Evolutionary conservation across 73 alveolate genomes (phyloP).

Genomic region (Stentor coeruleus): DNA sequence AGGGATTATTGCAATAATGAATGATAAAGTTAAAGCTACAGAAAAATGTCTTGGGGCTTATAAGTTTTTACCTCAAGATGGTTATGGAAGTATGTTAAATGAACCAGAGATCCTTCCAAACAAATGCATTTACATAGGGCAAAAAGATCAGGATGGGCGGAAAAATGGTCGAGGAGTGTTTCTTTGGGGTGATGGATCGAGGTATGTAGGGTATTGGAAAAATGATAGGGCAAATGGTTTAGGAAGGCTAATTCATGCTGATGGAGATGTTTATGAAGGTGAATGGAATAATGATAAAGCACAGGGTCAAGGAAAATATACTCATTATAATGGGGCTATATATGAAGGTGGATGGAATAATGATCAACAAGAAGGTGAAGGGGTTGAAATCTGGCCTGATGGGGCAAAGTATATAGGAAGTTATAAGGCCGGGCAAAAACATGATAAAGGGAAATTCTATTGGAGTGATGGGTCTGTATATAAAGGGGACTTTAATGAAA

Average conservation of each 20-base stretch:
- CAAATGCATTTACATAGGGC: too few species aligned
- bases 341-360: constrained; percentile 35
- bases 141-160: too few species aligned
- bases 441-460: constrained; percentile 54
- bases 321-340: constrained; percentile 33
- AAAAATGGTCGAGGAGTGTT: too few species aligned
- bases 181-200: too few species aligned
- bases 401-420: constrained; percentile 53
- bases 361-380: constrained; percentile 31
- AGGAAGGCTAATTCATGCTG: constrained; percentile 70
- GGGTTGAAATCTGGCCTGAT: constrained; percentile 48
- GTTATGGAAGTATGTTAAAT: too few species aligned
- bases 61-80: too few species aligned
- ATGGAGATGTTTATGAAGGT: constrained; percentile 78
- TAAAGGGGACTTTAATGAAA: constrained; percentile 51
- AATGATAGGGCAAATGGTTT: too few species aligned
- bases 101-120: too few species aligned
- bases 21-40: too few species aligned
- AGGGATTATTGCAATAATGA: too few species aligned
- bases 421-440: constrained; percentile 39
- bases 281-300: constrained; percentile 82
- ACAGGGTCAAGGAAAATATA: constrained; percentile 61
- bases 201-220: too few species aligned
- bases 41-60: too few species aligned
- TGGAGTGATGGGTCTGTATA: constrained; percentile 48